Conservation (phyloP, 2,329 filamentous ascomycete genomes). For the Leptosphaerulina australis region DNA sequence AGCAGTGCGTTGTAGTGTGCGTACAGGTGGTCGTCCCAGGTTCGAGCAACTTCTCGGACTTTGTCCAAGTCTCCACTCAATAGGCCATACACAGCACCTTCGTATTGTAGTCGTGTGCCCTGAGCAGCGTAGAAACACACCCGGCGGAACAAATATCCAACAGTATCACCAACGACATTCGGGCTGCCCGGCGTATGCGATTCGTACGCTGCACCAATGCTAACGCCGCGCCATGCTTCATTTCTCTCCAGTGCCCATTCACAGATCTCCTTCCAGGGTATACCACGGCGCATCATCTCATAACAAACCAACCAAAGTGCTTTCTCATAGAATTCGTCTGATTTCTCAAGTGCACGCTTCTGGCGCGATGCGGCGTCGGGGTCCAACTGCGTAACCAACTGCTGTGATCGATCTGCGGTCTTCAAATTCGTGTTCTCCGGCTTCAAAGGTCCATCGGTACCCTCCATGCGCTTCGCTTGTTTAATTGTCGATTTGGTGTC, state of each 20-base stretch:
- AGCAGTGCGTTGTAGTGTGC: slow-evolving; percentile 86
- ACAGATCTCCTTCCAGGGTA: slow-evolving; percentile 71
- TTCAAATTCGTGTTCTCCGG: slow-evolving; percentile 55
- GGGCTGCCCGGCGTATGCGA: slow-evolving; percentile 49
- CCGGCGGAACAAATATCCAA: slow-evolving; percentile 70
- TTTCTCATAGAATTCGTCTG: slow-evolving; percentile 87
- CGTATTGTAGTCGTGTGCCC: slow-evolving; percentile 73
- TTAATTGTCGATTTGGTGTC: slow-evolving; percentile 92
- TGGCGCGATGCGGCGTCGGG: slow-evolving; percentile 89
- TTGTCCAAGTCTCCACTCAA: slow-evolving; percentile 83
- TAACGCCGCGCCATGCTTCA: slow-evolving; percentile 87
- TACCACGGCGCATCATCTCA: slow-evolving; percentile 88
- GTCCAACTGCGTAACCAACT: slow-evolving; percentile 84
- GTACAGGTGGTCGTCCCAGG: slow-evolving; percentile 87
- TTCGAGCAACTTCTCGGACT: slow-evolving; percentile 75
- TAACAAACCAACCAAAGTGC: slow-evolving; percentile 94
- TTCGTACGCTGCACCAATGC: slow-evolving; percentile 72
- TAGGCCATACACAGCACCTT: slow-evolving; percentile 87
- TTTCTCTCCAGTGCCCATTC: slow-evolving; percentile 87
- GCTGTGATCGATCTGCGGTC: slow-evolving; percentile 57
- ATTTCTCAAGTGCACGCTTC: slow-evolving; percentile 73
- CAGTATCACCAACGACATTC: slow-evolving; percentile 47
- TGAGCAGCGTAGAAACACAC: slow-evolving; percentile 78
- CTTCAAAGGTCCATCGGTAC: slow-evolving; percentile 34
- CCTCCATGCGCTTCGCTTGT: slow-evolving; percentile 77